phyloP scores from a whole-genome alignment of 495 filamentous ascomycete species.

The Aspergillus leporis region DNA sequence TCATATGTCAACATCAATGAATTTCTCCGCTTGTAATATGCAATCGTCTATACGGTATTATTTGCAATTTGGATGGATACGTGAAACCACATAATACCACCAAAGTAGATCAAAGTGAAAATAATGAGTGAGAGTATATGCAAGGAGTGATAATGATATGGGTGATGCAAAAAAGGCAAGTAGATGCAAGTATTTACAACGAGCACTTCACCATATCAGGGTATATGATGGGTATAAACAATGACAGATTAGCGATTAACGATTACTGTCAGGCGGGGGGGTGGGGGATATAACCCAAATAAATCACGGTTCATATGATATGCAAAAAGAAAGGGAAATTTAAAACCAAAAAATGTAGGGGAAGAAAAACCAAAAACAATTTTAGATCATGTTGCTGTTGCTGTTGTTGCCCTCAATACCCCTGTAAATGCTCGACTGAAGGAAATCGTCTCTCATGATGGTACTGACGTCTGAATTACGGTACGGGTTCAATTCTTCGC shows the following conservation, averaged over 20 bases:
- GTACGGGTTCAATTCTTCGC: conserved; percentile 41
- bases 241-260: background rate
- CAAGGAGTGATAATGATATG: background rate
- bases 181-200: conserved; percentile 3
- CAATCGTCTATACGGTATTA: background rate
- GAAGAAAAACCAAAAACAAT: background rate
- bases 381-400: background rate
- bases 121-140: background rate
- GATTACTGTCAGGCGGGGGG: background rate
- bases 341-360: background rate
- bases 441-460: conserved; percentile 44
- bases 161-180: conserved; percentile 3
- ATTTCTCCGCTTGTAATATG: background rate
- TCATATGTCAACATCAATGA: background rate
- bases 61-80: background rate
- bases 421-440: conserved; percentile 29
- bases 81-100: background rate
- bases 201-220: conserved; percentile 2
- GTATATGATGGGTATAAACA: conserved; percentile 1
- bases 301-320: background rate
- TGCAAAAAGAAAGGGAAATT: background rate
- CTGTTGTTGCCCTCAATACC: conserved; percentile 15
- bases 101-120: background rate
- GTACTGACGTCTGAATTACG: conserved; percentile 44
- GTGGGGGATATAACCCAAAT: background rate